Conservation (phyloP, 2,329 filamentous ascomycete genomes). For the Beauveria scarabaeidicola region DNA sequence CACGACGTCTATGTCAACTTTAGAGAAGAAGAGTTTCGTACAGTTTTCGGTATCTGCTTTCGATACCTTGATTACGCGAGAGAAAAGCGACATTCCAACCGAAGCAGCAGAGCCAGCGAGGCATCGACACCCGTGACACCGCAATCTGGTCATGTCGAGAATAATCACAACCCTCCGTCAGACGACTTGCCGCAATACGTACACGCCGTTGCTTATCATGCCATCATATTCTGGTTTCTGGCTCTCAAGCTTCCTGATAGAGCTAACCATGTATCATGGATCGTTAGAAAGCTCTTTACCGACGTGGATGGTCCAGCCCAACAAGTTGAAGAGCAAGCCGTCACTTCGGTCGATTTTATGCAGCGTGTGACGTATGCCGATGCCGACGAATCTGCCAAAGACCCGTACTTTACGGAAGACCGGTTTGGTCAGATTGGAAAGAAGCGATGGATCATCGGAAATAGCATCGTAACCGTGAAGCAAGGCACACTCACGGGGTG, state of each 20-base stretch:
- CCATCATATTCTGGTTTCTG: constrained; percentile 95
- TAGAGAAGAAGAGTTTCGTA: constrained; percentile 83
- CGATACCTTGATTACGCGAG: constrained; percentile 85
- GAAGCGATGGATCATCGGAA: constrained; percentile 64
- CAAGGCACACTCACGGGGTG: constrained; percentile 59
- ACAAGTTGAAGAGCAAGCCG: constrained; percentile 79
- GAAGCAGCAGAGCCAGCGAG: constrained; percentile 38
- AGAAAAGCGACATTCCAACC: constrained; percentile 48
- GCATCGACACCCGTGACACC: constrained; percentile 22
- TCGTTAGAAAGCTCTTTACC: constrained; percentile 75
- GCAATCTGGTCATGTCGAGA: constrained; percentile 15
- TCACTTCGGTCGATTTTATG: constrained; percentile 93
- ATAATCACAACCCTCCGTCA: constrained; percentile 25
- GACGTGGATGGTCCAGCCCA: constrained; percentile 63
- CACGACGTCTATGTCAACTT: constrained; percentile 83
- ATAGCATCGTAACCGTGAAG: constrained; percentile 66
- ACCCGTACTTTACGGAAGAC: constrained; percentile 55
- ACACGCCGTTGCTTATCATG: constrained; percentile 86
- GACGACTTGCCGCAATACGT: constrained; percentile 90
- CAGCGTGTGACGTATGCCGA: constrained; percentile 81
- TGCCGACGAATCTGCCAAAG: constrained; percentile 64
- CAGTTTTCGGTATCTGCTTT: constrained; percentile 91
- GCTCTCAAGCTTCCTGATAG: constrained; percentile 79
- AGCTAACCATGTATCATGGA: constrained; percentile 78
- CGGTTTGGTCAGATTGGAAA: constrained; percentile 58